Evolutionary conservation across 345 rosid species (phyloP).

Genomic region (Cardamine resedifolia): DNA sequence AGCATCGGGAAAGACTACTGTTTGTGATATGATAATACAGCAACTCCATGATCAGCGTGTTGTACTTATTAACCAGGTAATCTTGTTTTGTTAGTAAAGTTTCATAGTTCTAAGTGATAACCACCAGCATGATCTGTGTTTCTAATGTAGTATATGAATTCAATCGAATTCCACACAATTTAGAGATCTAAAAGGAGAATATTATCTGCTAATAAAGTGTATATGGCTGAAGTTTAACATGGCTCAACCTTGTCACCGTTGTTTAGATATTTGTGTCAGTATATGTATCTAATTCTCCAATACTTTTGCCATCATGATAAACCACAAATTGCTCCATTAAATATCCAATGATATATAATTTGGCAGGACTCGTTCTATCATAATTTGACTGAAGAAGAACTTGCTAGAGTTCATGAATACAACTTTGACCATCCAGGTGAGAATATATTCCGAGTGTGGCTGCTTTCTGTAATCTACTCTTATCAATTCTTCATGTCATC

Average conservation of each 20-base stretch:
- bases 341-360: constrained; percentile 27
- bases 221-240: constrained; percentile 3
- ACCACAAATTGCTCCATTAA: constrained; percentile 13
- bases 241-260: background rate
- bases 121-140: constrained; percentile 9
- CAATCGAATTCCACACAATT: background rate
- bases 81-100: background rate
- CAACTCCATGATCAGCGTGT: constrained; percentile 99
- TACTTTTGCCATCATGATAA: background rate
- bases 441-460: constrained; percentile 37
- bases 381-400: constrained; percentile 85
- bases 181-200: background rate
- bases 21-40: constrained; percentile 98
- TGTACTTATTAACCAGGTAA: constrained; percentile 92
- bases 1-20: constrained; percentile 97
- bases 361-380: constrained; percentile 99
- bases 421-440: constrained; percentile 99
- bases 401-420: constrained; percentile 83
- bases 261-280: constrained; percentile 7
- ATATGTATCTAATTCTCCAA: background rate
- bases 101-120: constrained; percentile 6
- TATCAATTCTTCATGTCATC: constrained; percentile 1
- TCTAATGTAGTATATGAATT: background rate
- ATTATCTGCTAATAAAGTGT: background rate
- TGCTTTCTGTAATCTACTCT: constrained; percentile 19